Evolutionary conservation across 2,329 filamentous ascomycete species (phyloP).

Genomic region (Diaporthe capsici): DNA sequence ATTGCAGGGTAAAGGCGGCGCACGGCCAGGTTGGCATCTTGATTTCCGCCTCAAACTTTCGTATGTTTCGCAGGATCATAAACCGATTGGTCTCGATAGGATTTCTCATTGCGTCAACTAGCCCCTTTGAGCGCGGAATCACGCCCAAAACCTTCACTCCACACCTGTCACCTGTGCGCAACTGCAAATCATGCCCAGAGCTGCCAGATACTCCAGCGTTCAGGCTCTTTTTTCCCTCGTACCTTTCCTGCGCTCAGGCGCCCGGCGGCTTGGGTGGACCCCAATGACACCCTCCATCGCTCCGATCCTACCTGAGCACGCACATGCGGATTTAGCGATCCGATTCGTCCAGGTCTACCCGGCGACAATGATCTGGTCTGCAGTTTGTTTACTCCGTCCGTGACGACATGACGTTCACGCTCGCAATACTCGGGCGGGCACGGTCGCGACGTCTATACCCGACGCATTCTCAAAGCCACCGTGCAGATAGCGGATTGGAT

Average conservation of each 20-base stretch:
- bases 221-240: not conserved
- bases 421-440: too few relatives aligned
- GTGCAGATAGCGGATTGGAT: not conserved
- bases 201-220: not conserved
- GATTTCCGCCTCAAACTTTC: constrained; percentile 23
- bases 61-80: constrained; percentile 10
- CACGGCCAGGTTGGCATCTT: constrained; percentile 23
- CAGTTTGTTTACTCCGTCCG: not conserved
- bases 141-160: constrained; percentile 24
- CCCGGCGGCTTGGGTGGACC: not conserved
- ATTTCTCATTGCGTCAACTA: constrained; percentile 28
- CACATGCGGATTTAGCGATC: not conserved
- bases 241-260: constrained; percentile 19
- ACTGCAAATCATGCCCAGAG: not conserved
- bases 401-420: not conserved
- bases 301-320: constrained; percentile 19
- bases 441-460: not conserved
- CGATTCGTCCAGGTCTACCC: not conserved
- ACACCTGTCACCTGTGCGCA: constrained; percentile 23
- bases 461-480: not conserved
- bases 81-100: constrained; percentile 28
- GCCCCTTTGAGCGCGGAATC: constrained; percentile 23
- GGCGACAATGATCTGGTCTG: not conserved
- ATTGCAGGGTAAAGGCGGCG: constrained; percentile 15
- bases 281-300: not conserved